phyloP scores from a whole-genome alignment of 2,329 filamentous ascomycete species.

The Dothideomycetes sp. region DNA sequence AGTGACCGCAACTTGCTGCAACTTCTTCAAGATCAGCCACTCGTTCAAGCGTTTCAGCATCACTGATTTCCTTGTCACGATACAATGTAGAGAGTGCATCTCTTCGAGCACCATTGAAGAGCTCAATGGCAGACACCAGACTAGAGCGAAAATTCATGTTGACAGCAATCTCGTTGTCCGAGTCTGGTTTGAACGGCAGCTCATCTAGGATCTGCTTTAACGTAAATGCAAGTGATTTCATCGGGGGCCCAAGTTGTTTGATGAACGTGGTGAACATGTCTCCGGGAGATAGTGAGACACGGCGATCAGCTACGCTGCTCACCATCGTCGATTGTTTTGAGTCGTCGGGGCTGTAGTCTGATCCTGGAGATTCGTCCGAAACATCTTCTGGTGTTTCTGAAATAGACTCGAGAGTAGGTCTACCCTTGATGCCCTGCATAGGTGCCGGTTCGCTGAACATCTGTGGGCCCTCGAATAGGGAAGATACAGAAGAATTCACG shows the following conservation, averaged over 20 bases:
- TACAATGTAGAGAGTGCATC: slow-evolving; percentile 73
- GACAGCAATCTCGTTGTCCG: slow-evolving; percentile 58
- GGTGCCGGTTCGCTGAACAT: slow-evolving; percentile 1
- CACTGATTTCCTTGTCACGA: slow-evolving; percentile 61
- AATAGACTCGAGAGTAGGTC: not conserved
- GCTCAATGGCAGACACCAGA: slow-evolving; percentile 63
- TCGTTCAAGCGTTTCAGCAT: slow-evolving; percentile 57
- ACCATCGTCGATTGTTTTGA: not conserved
- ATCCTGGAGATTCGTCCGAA: no score
- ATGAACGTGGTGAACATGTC: slow-evolving; percentile 94
- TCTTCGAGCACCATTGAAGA: slow-evolving; percentile 68
- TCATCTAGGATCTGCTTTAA: slow-evolving; percentile 81
- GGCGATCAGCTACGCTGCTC: not conserved
- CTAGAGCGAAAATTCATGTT: slow-evolving; percentile 74
- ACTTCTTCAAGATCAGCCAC: slow-evolving; percentile 96
- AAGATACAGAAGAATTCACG: slow-evolving; percentile 5
- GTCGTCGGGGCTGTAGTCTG: not conserved
- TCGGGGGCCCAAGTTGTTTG: slow-evolving; percentile 74
- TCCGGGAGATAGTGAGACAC: slow-evolving; percentile 36
- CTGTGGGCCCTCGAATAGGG: slow-evolving; percentile 2
- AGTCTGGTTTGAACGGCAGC: slow-evolving; percentile 61
- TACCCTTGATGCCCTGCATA: not conserved
- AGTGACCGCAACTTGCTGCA: slow-evolving; percentile 93
- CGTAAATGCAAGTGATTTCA: slow-evolving; percentile 91
- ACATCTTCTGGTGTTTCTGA: no score